A percentile compares a stretch with the other conserved stretches of the same genome.
Conservation (phyloP, 108 stramenopile species). For the Ochromonas danica region DNA sequence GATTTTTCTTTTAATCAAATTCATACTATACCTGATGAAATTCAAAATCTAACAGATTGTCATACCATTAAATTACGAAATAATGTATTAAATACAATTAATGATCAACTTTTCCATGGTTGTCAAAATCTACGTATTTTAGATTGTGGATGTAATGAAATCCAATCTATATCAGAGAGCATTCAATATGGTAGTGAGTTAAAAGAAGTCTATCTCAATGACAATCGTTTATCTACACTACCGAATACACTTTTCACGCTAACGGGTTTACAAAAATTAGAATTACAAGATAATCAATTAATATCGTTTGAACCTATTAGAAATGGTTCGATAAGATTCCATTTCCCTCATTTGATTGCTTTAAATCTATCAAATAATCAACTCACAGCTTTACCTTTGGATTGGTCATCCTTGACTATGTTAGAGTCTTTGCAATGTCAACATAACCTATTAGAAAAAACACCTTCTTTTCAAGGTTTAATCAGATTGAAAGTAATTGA, state of each 20-base stretch:
- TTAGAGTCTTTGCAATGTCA: not conserved
- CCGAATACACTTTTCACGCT: not conserved
- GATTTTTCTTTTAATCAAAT: constrained; percentile 23
- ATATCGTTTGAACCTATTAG: too few relatives aligned
- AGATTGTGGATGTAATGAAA: not conserved
- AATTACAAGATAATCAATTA: too few relatives aligned
- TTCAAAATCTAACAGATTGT: not conserved
- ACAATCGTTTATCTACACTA: not conserved
- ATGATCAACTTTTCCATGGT: not conserved
- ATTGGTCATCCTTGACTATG: not conserved
- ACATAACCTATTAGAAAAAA: not conserved
- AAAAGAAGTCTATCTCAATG: not conserved
- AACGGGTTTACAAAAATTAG: too few relatives aligned
- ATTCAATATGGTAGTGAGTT: not conserved
- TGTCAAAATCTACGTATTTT: not conserved
- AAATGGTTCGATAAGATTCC: too few relatives aligned
- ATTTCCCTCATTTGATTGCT: not conserved
- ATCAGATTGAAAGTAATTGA: not conserved
- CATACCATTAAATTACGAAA: not conserved
- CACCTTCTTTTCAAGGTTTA: not conserved
- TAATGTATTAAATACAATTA: not conserved
- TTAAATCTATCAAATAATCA: not conserved
- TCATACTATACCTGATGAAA: not conserved
- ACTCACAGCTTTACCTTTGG: not conserved
- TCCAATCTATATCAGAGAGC: not conserved